Evolutionary conservation across 768 basidiomycete genomes (phyloP), one percentile per base, ranked within the genome.

Genomic region (Rhodotorula taiwanensis): DNA sequence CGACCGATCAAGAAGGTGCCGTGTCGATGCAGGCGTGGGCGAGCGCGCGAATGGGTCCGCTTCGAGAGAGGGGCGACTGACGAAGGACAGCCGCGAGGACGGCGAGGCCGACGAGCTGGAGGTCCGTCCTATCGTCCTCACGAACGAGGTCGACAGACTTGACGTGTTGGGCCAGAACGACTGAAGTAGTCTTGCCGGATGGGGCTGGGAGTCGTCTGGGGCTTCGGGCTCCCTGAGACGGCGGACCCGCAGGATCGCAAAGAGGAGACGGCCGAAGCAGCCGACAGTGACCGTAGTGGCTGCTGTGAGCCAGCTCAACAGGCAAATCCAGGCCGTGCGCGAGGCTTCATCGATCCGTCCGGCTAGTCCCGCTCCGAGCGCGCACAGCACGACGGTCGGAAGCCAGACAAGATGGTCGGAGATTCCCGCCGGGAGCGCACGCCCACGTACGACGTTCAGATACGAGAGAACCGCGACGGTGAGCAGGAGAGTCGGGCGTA

Each of bases 241-340:
- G 33, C 62, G 77, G 14, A 64, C 64, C 28, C 64, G 59, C 51
- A 73, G 55, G 52, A 69, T 67, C 7, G 70, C 72, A 75, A 74
- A 18, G 75, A 77, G 60, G 64, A 75, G 48, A 63, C 76, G 56
- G 50, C 62, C 49, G 58, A 67, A 64, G 55, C 58, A 62, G 34
- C 47, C 41, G 3, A 47, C 18, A n/a, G n/a, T n/a, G n/a, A n/a
- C n/a, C n/a, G n/a, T n/a, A n/a, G n/a, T n/a, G n/a, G n/a, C n/a
- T n/a, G n/a, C n/a, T n/a, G n/a, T n/a, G n/a, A n/a, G 57, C 67
- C 67, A 69, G 10, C 21, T 21, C 31, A 49, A 16, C 16, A 69
- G 48, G 1, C 67, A 63, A 21, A 60, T 56, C 63, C 63, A 65
- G 21, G 58, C 56, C 18, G 8, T 28, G 2, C 4, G 11, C 1